Evolutionary conservation across 805 yeast genomes (phyloP).

Genomic region (Suhomyces sp.): DNA sequence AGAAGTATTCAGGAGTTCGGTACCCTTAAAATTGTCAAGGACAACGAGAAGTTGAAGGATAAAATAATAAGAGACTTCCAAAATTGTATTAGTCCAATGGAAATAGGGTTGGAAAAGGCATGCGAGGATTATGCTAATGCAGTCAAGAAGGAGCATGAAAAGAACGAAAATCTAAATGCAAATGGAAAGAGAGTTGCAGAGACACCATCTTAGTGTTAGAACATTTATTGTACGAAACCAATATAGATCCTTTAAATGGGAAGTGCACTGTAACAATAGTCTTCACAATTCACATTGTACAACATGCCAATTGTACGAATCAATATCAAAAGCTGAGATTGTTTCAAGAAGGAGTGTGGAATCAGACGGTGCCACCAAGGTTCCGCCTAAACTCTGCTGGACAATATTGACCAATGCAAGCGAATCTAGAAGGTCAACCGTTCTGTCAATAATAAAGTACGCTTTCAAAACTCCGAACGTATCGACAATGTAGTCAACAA

Average conservation of each 20-base stretch:
- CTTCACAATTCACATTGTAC: slow-evolving; percentile 1
- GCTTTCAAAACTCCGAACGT: slow-evolving; percentile 2
- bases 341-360: neutral
- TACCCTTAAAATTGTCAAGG: slow-evolving; percentile 17
- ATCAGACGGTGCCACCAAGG: slow-evolving; percentile 2
- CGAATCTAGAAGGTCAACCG: neutral
- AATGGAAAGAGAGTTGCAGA: slow-evolving; percentile 38
- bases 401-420: slow-evolving; percentile 4
- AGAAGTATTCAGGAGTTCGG: slow-evolving; percentile 15
- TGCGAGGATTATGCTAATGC: slow-evolving; percentile 35
- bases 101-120: slow-evolving; percentile 34
- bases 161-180: slow-evolving; percentile 21
- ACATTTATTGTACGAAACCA: no score
- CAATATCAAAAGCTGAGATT: neutral
- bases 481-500: slow-evolving; percentile 4
- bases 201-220: no score
- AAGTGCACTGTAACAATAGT: no score
- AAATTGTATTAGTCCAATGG: slow-evolving; percentile 32
- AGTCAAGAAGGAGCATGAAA: slow-evolving; percentile 14
- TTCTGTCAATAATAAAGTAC: slow-evolving; percentile 4
- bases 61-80: slow-evolving; percentile 33
- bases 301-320: slow-evolving; percentile 4
- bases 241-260: no score
- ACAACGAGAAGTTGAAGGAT: slow-evolving; percentile 33
- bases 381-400: slow-evolving; percentile 2